phyloP scores from a whole-genome alignment of 2,329 filamentous ascomycete species.

The Pleoardoris graminearum region DNA sequence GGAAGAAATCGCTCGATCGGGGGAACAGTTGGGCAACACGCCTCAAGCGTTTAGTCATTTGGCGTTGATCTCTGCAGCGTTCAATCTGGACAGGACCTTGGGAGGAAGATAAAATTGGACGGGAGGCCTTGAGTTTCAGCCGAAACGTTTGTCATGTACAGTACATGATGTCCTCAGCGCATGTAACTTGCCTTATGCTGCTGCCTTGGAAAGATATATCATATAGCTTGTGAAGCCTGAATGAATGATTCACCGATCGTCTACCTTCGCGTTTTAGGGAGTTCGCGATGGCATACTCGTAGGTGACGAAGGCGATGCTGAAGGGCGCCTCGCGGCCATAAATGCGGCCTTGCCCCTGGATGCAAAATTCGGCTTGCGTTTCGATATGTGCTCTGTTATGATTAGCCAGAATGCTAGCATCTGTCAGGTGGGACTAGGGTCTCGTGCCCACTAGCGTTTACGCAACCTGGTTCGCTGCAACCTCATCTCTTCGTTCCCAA shows the following conservation, averaged over 20 bases:
- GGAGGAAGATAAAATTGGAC: slow-evolving; percentile 11
- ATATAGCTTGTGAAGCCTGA: neutral
- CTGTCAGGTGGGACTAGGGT: slow-evolving; percentile 8
- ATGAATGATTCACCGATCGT: too few species aligned
- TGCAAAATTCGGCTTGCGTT: slow-evolving; percentile 9
- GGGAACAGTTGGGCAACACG: slow-evolving; percentile 78
- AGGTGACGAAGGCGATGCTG: slow-evolving; percentile 8
- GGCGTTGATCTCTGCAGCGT: slow-evolving; percentile 74
- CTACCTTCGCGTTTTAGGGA: neutral
- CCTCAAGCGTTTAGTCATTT: slow-evolving; percentile 79
- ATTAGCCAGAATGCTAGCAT: slow-evolving; percentile 20
- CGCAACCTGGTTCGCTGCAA: slow-evolving; percentile 23
- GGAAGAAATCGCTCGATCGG: slow-evolving; percentile 74
- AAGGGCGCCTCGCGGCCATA: neutral
- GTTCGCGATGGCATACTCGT: neutral
- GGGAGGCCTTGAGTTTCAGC: neutral
- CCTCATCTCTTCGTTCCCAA: slow-evolving; percentile 21
- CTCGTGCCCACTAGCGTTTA: slow-evolving; percentile 16
- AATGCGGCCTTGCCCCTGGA: slow-evolving; percentile 9
- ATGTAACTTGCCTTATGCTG: too few species aligned
- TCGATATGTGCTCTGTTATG: slow-evolving; percentile 14
- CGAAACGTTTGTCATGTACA: neutral
- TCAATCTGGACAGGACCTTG: slow-evolving; percentile 66
- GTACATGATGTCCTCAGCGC: too few species aligned
- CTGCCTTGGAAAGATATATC: neutral